Percentiles rank a stretch among this genome's conserved stretches.
Evolutionary conservation across 1,284 basidiomycete genomes (phyloP).

Genomic region (Volvariella volvacea): DNA sequence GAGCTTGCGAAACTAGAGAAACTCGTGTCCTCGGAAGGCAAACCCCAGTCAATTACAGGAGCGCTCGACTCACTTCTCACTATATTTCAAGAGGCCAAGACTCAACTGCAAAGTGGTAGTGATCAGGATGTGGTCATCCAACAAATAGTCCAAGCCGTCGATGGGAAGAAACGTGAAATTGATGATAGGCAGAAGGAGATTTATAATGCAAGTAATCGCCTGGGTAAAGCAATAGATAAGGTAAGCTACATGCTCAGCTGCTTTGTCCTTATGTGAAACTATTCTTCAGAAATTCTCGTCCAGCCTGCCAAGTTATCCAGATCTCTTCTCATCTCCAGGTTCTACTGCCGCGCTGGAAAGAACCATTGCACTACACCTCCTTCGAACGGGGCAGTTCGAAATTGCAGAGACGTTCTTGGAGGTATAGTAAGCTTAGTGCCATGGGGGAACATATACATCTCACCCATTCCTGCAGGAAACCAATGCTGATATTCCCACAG

Average conservation of each 20-base stretch:
- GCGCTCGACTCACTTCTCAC: constrained; percentile 68
- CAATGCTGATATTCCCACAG: constrained; percentile 49
- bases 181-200: constrained; percentile 87
- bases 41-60: constrained; percentile 49
- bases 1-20: constrained; percentile 70
- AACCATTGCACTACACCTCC: constrained; percentile 70
- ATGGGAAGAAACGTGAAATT: constrained; percentile 73
- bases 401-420: constrained; percentile 68
- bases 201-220: constrained; percentile 65
- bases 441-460: constrained; percentile 3
- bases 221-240: constrained; percentile 88
- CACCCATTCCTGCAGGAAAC: constrained; percentile 56
- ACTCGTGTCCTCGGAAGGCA: constrained; percentile 47
- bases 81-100: constrained; percentile 52
- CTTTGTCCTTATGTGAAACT: constrained; percentile 6
- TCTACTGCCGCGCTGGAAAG: constrained; percentile 61
- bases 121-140: constrained; percentile 47
- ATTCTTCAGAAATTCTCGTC: constrained; percentile 59
- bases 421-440: constrained; percentile 29
- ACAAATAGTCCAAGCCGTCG: constrained; percentile 52
- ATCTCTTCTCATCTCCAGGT: constrained; percentile 60
- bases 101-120: constrained; percentile 45
- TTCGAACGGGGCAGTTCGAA: constrained; percentile 75
- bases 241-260: constrained; percentile 30
- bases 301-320: constrained; percentile 57